These are phyloP conservation scores for Fusarium chuoi DNA, from an alignment of 2,329 filamentous ascomycete species.

Conservation along the genomic window DNA sequence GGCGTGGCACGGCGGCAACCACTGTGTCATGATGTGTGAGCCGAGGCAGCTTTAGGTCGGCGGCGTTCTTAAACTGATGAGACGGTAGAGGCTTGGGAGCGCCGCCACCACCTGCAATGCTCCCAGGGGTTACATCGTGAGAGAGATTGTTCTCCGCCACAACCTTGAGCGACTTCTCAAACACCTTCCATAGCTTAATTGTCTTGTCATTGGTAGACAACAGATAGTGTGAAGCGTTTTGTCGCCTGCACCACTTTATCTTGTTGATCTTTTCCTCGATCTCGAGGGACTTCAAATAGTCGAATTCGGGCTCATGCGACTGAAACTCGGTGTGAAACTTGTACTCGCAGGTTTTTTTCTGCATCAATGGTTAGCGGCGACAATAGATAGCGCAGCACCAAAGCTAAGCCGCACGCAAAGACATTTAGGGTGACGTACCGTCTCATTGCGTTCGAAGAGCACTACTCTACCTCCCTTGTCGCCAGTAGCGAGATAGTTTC, in stretches of 20 bases:
- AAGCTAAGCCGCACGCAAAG: background rate
- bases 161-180: conserved; percentile 98
- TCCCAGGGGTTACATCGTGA: conserved; percentile 86
- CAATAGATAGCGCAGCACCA: background rate
- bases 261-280: conserved; percentile 99
- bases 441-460: conserved; percentile 93
- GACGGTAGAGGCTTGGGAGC: conserved; percentile 75
- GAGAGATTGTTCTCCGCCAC: conserved; percentile 99
- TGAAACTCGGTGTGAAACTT: conserved; percentile 99
- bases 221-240: conserved; percentile 98
- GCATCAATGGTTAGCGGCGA: conserved; percentile 32
- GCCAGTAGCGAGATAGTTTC: conserved; percentile 89
- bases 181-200: conserved; percentile 99
- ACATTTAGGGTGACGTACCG: conserved; percentile 65
- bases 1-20: conserved; percentile 92
- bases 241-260: conserved; percentile 99
- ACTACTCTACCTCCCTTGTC: conserved; percentile 89
- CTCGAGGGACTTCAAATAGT: conserved; percentile 98
- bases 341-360: conserved; percentile 99
- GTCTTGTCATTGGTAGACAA: conserved; percentile 99
- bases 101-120: conserved; percentile 79
- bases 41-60: conserved; percentile 90
- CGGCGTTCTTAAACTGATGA: conserved; percentile 80
- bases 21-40: conserved; percentile 99
- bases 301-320: conserved; percentile 99